Base-by-base conservation (phyloP, 805 yeast genomes). In the Spathaspora sp. region DNA sequence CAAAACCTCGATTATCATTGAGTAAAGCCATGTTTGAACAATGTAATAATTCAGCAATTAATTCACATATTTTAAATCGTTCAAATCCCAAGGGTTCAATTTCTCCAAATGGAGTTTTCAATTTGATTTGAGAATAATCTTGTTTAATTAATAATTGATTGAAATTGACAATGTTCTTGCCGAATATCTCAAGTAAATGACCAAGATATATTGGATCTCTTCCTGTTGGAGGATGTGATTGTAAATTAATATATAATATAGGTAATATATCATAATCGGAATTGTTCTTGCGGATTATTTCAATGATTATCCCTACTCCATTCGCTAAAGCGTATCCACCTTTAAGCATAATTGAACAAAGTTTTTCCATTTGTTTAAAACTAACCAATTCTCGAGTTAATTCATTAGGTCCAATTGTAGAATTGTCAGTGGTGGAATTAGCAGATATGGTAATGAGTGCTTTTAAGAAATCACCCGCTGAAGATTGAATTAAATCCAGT, bases 271-370 rank as follows among this genome's bases (percentile, higher is more conserved):
- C 79, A 55, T 75, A 75, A 56, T 75, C 79, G 17, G 77, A 72
- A 54, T 75, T 75, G 55, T 75, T 75, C 50, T 75, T 75, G 18
- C 79, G 59, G 52, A 75, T 75, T 47, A 75, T 73, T 52, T 75
- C 79, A 50, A 75, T 75, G 45, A 75, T 67, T 48, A 75, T 75
- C 3, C 79, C 79, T n/a, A 75, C 79, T 8, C 78, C 78, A 51
- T 73, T 75, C n/a, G 77, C 75, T 54, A 75, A 65, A 5, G 77
- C 76, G 51, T 72, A 72, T 2, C 78, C 77, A n/a, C 78, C 78
- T 48, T 71, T 67, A 40, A 74, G 62, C 79, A 75, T 75, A 45
- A 72, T 66, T 31, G 62, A 52, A 51, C 78, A 72, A 26, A 75
- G 58, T 31, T 58, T 58, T 19, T 58, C 43, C 75, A 75, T 73